phyloP scores from a whole-genome alignment of 306 rosid genomes.

The Clitoria ternatea region DNA sequence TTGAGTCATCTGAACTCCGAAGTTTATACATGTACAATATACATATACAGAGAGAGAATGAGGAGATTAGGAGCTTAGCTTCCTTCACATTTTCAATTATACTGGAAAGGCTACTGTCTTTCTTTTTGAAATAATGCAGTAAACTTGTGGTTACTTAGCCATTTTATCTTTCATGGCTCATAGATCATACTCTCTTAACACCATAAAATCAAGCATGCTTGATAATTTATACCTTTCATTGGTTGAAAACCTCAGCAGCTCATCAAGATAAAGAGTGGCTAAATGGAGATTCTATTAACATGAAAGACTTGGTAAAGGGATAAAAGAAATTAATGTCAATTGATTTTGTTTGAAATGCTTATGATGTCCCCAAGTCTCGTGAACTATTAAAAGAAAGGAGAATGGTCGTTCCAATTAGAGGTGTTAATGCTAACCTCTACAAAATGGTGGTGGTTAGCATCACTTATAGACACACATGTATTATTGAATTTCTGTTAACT shows the following conservation, averaged over 20 bases:
- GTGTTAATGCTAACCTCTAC: background rate
- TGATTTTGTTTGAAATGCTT: constrained; percentile 3
- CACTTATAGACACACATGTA: background rate
- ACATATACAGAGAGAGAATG: background rate
- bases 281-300: background rate
- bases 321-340: background rate
- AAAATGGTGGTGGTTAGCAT: background rate
- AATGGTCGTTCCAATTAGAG: background rate
- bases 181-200: constrained; percentile 4
- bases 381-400: background rate
- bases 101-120: background rate
- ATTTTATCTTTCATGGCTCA: background rate
- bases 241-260: constrained; percentile 7
- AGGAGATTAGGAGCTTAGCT: background rate
- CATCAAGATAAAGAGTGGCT: background rate
- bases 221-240: constrained; percentile 12
- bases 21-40: background rate
- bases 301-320: background rate
- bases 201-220: constrained; percentile 3
- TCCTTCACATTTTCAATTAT: constrained; percentile 1
- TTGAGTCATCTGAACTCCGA: constrained; percentile 18
- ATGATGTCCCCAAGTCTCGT: background rate
- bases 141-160: background rate
- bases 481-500: background rate
- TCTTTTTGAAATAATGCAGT: background rate